Evolutionary conservation across 768 basidiomycete genomes (phyloP).

Genomic region (Pisolithus marmoratus): DNA sequence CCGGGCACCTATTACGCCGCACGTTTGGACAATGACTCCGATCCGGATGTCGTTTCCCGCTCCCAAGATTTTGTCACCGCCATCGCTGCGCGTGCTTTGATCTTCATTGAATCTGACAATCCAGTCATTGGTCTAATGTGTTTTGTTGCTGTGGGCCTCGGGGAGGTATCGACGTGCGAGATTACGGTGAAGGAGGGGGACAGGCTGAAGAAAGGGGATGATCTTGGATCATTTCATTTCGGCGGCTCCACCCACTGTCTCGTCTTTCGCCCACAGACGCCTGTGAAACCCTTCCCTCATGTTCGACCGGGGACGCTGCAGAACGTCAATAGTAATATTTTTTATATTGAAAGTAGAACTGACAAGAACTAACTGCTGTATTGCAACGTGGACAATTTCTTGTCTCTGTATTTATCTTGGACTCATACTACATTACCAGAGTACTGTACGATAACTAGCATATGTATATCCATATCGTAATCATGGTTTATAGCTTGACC

Average conservation of each 20-base stretch:
- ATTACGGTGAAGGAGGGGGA: slow-evolving; percentile 42
- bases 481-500: no score
- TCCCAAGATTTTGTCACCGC: slow-evolving; percentile 39
- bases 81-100: slow-evolving; percentile 44
- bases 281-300: neutral
- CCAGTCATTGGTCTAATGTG: slow-evolving; percentile 45
- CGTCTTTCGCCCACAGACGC: slow-evolving; percentile 31
- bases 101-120: slow-evolving; percentile 51
- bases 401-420: no score
- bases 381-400: no score
- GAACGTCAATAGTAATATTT: slow-evolving; percentile 5
- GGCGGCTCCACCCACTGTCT: slow-evolving; percentile 48
- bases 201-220: slow-evolving; percentile 42
- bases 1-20: slow-evolving; percentile 1
- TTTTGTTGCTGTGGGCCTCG: slow-evolving; percentile 57
- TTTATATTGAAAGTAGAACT: slow-evolving; percentile 23
- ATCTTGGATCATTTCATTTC: slow-evolving; percentile 60
- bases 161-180: slow-evolving; percentile 56
- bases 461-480: no score
- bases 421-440: no score
- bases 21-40: slow-evolving; percentile 3
- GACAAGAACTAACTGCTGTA: slow-evolving; percentile 21
- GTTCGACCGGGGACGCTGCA: neutral
- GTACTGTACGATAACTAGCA: no score
- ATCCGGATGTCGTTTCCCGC: slow-evolving; percentile 14